Evolutionary conservation across 768 basidiomycete genomes (phyloP), one percentile per base, ranked within the genome.

Genomic region (Leccinum longicurvipes): DNA sequence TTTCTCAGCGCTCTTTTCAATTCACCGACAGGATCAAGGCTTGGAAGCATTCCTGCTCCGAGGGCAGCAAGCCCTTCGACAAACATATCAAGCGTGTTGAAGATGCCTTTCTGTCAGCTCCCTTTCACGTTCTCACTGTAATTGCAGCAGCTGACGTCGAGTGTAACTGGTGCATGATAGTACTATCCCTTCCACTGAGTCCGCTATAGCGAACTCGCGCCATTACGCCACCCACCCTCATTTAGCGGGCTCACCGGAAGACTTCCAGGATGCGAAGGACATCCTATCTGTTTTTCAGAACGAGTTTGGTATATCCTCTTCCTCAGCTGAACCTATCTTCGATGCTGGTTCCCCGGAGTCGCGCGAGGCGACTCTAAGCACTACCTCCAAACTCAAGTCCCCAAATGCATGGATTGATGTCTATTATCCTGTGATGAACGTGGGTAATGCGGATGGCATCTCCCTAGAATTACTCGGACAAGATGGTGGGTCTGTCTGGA

Each of bases 381-480:
- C 83, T 41, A 81, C 82, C 0, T 67, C 75, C 25, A 74, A 73
- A 5, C 73, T 79, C 36, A 71, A 63, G 28, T 71, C 68, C 24
- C 87, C 88, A 3, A 79, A 74, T 1, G 89, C 86, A 54, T 93
- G 91, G 91, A 84, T 93, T 56, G 90, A 93, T 61, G 79, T 81
- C 34, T 97, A 98, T 71, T 96, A 89, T 71, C 93, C 95, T 2
- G 77, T 93, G 41, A 73, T 96, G 75, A 92, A 96, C 71, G 87
- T 83, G 0, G 70, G 63, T 14, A 67, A 63, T 23, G 84, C 91
- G 1, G 75, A 87, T 7, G 81, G 87, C 51, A 82, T 84, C 49
- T 80, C 79, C 56, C 72, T 95, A 11, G 79, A 86, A 47, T 83
- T 94, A 21, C 71, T 91, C 44, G 81, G 76, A 21, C 77, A 77